Conservation (phyloP, 2,329 filamentous ascomycete species). For the Botrytis fragariae region DNA sequence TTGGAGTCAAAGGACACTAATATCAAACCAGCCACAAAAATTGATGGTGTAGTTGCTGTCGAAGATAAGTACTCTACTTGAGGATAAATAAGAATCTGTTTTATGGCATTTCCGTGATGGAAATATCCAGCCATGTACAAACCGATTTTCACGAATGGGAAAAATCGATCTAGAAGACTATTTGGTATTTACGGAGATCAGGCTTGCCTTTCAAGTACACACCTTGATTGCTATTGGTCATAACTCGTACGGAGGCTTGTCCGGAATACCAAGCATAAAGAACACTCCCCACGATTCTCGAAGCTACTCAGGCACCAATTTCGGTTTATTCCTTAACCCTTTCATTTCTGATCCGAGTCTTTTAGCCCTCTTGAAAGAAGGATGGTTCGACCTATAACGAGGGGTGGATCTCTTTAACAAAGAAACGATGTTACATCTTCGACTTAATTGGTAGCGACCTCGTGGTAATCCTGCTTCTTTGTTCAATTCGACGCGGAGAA, state of each 20-base stretch:
- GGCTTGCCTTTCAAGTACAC: not conserved
- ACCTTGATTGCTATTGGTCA: not conserved
- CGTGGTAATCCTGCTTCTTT: conserved; percentile 1
- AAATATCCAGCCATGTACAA: conserved; percentile 10
- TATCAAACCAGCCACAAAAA: not conserved
- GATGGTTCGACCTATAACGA: not conserved
- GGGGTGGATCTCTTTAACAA: not conserved
- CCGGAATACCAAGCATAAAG: conserved; percentile 6
- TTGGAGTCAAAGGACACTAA: not conserved
- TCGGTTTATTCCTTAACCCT: not conserved
- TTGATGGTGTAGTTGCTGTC: not conserved
- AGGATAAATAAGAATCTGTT: not conserved
- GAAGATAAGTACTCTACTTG: not conserved
- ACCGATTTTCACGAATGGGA: not conserved
- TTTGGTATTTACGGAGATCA: not conserved
- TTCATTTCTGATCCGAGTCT: not conserved
- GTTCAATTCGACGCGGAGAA: not conserved
- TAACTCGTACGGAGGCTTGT: not conserved
- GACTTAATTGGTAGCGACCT: not conserved
- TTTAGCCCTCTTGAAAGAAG: not conserved
- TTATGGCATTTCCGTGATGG: not conserved
- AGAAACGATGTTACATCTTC: not conserved
- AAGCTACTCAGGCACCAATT: conserved; percentile 5
- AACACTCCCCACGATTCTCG: not conserved
- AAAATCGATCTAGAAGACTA: not conserved